Evolutionary conservation across 2,329 filamentous ascomycete genomes (phyloP).

Genomic region (Malbranchea zuffiana): DNA sequence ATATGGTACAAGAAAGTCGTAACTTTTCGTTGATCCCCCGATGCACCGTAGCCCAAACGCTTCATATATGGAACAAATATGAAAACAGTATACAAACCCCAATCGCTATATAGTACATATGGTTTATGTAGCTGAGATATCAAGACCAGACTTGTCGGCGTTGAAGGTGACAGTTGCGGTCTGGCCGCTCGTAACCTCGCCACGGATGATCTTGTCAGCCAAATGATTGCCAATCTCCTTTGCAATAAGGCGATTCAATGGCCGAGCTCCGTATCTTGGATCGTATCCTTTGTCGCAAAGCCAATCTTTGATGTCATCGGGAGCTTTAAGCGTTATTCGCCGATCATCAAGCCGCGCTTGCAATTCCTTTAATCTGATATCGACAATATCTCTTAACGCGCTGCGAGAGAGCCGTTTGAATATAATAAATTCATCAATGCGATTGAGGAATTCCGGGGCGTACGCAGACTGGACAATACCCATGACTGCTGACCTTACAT

Average conservation of each 20-base stretch:
- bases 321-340: constrained; percentile 64
- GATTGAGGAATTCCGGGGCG: constrained; percentile 89
- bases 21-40: too few relatives aligned
- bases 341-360: constrained; percentile 74
- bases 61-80: background rate
- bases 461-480: constrained; percentile 66
- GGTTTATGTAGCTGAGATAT: constrained; percentile 32
- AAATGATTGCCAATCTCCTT: constrained; percentile 82
- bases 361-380: constrained; percentile 78
- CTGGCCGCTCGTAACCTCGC: constrained; percentile 66
- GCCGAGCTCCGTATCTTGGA: constrained; percentile 79
- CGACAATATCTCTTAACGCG: constrained; percentile 82
- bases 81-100: constrained; percentile 1
- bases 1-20: background rate
- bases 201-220: constrained; percentile 84
- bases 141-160: constrained; percentile 48
- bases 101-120: constrained; percentile 2
- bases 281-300: constrained; percentile 84
- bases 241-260: constrained; percentile 79
- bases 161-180: constrained; percentile 59
- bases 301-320: constrained; percentile 67
- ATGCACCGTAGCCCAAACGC: too few relatives aligned
- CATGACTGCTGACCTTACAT: constrained; percentile 71
- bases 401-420: constrained; percentile 74
- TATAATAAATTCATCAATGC: constrained; percentile 92